Conservation (phyloP, 805 yeast species). For the Candida anglica region DNA sequence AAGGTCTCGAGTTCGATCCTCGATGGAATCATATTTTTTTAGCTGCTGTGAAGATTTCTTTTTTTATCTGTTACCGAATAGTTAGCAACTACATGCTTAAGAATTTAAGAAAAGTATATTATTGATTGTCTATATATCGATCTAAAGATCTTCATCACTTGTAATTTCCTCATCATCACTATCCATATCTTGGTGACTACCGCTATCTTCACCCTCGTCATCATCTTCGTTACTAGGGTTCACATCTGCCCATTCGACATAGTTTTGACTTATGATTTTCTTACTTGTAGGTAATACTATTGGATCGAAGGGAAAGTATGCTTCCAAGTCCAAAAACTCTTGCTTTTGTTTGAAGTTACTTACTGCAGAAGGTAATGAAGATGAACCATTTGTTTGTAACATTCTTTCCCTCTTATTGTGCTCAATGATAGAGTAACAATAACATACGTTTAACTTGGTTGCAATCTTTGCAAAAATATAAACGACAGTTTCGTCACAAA, state of each 20-base stretch:
- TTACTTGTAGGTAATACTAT: constrained; percentile 64
- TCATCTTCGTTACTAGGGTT: constrained; percentile 56
- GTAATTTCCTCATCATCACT: constrained; percentile 20
- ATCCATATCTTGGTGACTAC: constrained; percentile 24
- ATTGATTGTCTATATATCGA: too few species aligned
- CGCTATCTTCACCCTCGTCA: constrained; percentile 43
- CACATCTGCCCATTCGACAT: constrained; percentile 69
- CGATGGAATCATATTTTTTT: too few species aligned
- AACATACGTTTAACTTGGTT: constrained; percentile 83
- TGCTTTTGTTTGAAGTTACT: constrained; percentile 57
- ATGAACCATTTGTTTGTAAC: constrained; percentile 36
- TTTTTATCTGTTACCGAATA: too few species aligned
- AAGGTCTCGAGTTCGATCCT: constrained; percentile 29
- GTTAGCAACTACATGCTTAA: too few species aligned
- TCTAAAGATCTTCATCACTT: constrained; percentile 9
- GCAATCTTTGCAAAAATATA: constrained; percentile 90
- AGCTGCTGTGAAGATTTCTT: too few species aligned
- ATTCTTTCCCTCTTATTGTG: constrained; percentile 75
- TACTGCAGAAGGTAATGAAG: constrained; percentile 21
- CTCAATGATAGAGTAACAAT: constrained; percentile 90
- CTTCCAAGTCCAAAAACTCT: constrained; percentile 84
- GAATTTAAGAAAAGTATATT: too few species aligned
- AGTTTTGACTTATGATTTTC: constrained; percentile 45
- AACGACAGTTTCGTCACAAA: constrained; percentile 91
- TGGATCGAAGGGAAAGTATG: constrained; percentile 97